Base-by-base conservation (phyloP, 1,139 yeast species). In the Hansenula anomala region DNA sequence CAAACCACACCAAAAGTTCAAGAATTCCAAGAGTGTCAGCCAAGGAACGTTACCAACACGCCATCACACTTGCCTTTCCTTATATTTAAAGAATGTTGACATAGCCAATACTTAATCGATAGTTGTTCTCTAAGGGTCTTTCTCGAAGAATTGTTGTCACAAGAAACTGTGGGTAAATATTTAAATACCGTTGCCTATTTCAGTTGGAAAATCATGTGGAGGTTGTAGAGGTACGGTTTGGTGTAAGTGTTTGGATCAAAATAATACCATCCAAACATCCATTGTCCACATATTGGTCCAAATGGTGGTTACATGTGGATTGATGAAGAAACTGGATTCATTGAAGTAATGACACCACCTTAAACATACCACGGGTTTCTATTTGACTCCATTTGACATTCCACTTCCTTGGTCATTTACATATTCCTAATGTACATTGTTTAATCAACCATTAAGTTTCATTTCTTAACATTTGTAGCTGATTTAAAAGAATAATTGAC, bases 141-240 rank as follows among this genome's bases (percentile, higher is more conserved):
- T 36, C 36, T n/a, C 54, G 54, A 15, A 37, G 48, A 33, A 48
- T 49, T 16, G 43, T 43, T 17, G 38, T 48, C 24, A 48, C 56
- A 10, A 43, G 56, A 40, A 36, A 40, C n/a, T 52, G 41, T 31
- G n/a, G 55, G 54, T 12, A 36, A 32, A 13, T 54, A 51, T 36
- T 40, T 49, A 35, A 49, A 49, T 33, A 49, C 55, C n/a, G 54
- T 48, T 26, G 49, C 48, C n/a, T n/a, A n/a, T n/a, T n/a, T n/a
- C n/a, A n/a, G n/a, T n/a, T n/a, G 56, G 56, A 22, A 30, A 30
- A 19, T 41, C 47, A n/a, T 39, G 38, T 37, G 55, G 52, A 40
- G 57, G 57, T 39, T 54, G 55, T n/a, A 47, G 49, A 39, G 38
- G 52, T 33, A 48, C 55, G 8, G 36, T 52, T 5, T 49, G 48